These are phyloP conservation scores for Penicillium freii DNA, from an alignment of 2,329 filamentous ascomycete species.

Conservation along the genomic window DNA sequence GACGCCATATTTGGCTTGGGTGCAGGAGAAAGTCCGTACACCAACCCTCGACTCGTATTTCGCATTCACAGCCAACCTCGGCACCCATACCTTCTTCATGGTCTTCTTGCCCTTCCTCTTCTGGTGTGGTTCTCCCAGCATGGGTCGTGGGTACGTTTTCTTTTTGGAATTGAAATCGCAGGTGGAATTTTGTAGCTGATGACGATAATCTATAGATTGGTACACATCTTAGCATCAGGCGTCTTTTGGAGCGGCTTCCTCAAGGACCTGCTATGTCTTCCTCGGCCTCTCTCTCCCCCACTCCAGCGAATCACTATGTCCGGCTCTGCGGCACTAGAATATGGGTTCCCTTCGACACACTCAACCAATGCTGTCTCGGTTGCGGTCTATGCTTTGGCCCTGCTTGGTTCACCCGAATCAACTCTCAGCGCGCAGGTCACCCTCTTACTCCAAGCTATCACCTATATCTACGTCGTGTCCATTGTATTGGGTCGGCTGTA, in stretches of 20 bases:
- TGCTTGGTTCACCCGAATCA: constrained; percentile 65
- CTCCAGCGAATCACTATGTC: constrained; percentile 97
- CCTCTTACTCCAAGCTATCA: constrained; percentile 62
- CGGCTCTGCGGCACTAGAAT: constrained; percentile 88
- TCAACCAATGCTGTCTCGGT: constrained; percentile 96
- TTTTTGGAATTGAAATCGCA: not conserved
- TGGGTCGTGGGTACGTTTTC: constrained; percentile 76
- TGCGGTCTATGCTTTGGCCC: constrained; percentile 75
- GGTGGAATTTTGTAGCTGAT: not conserved
- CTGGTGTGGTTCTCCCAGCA: constrained; percentile 85
- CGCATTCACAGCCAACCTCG: constrained; percentile 90
- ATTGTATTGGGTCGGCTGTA: constrained; percentile 91
- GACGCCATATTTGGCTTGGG: constrained; percentile 85
- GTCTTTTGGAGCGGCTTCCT: constrained; percentile 89
- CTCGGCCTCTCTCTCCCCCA: constrained; percentile 85
- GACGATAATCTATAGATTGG: constrained; percentile 36
- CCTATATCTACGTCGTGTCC: constrained; percentile 82
- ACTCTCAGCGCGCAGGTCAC: constrained; percentile 59
- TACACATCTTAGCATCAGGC: constrained; percentile 73
- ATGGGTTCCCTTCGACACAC: constrained; percentile 95
- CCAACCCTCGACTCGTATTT: constrained; percentile 93
- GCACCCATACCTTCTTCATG: constrained; percentile 99
- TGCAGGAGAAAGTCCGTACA: constrained; percentile 77
- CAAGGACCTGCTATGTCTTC: constrained; percentile 91
- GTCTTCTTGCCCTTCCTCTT: constrained; percentile 89